These are phyloP conservation scores for Mucor sp. DNA, from an alignment of 371 early-diverging fungal genomes.

Conservation along the genomic window DNA sequence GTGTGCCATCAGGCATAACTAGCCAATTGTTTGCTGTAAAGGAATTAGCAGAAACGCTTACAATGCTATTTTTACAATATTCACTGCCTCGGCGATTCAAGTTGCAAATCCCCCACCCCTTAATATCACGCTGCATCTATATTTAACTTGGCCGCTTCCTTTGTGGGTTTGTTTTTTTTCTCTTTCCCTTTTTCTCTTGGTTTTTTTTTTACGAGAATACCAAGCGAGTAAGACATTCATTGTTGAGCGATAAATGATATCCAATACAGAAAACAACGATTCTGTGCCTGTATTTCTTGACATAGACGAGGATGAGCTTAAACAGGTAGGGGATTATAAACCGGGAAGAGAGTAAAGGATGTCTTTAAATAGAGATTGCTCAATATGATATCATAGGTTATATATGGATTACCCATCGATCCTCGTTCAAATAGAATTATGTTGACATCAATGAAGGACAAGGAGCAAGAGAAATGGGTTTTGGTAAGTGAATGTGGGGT, in stretches of 20 bases:
- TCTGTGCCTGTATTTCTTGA: constrained; percentile 12
- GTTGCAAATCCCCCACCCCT: constrained; percentile 3
- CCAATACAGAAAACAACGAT: background rate
- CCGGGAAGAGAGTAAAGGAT: background rate
- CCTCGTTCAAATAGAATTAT: constrained; percentile 49
- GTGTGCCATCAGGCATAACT: background rate
- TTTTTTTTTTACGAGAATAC: background rate
- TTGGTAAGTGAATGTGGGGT: constrained; percentile 29
- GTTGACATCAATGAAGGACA: constrained; percentile 49
- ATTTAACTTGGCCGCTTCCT: background rate
- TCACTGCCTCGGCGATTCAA: constrained; percentile 8
- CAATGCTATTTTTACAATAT: background rate
- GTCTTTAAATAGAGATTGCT: background rate
- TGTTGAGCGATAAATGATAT: background rate
- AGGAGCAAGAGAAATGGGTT: constrained; percentile 52
- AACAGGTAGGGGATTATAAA: constrained; percentile 1
- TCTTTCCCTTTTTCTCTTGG: background rate
- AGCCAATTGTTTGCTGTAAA: background rate
- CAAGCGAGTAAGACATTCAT: background rate
- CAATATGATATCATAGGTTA: constrained; percentile 38
- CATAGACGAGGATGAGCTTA: constrained; percentile 11
- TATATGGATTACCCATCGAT: constrained; percentile 60
- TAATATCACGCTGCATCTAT: background rate
- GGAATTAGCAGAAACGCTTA: background rate
- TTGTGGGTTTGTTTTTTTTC: background rate